A percentile compares a stretch with the other conserved stretches of the same genome.
Evolutionary conservation across 78 protist genomes (phyloP).

Genomic region (Planoprotostelium fungivorum): DNA sequence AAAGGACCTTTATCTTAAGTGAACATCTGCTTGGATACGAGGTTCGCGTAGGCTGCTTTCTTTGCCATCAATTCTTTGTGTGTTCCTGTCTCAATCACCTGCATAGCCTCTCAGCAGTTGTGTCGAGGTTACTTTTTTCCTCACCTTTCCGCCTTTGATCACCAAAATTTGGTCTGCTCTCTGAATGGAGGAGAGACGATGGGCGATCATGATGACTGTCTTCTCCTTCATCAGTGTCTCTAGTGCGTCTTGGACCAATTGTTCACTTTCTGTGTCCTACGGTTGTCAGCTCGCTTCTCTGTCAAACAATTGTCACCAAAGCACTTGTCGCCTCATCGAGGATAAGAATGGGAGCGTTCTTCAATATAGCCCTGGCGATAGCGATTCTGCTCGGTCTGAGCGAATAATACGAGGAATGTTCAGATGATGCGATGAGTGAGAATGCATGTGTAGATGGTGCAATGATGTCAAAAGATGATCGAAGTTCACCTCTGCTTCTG

Average conservation of each 20-base stretch:
- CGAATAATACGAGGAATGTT: no score
- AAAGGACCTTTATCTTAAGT: no score
- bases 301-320: slow-evolving; percentile 12
- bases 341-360: slow-evolving; percentile 72
- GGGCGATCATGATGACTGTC: slow-evolving; percentile 90
- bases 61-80: slow-evolving; percentile 52
- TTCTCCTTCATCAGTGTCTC: slow-evolving; percentile 35
- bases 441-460: background rate
- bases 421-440: no score
- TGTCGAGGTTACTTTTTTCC: slow-evolving; percentile 37
- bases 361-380: slow-evolving; percentile 88
- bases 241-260: slow-evolving; percentile 81
- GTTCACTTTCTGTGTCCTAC: slow-evolving; percentile 56
- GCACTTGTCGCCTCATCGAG: slow-evolving; percentile 91
- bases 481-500: slow-evolving; percentile 26
- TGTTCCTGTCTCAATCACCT: slow-evolving; percentile 55
- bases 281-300: slow-evolving; percentile 25
- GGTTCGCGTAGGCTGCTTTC: background rate
- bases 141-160: slow-evolving; percentile 45
- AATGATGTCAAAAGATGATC: background rate
- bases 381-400: slow-evolving; percentile 72
- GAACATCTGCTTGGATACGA: background rate
- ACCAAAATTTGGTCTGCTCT: slow-evolving; percentile 71
- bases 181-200: slow-evolving; percentile 81
- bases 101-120: slow-evolving; percentile 15